phyloP scores from a whole-genome alignment of 2,329 filamentous ascomycete species.

The Geosmithia flava region DNA sequence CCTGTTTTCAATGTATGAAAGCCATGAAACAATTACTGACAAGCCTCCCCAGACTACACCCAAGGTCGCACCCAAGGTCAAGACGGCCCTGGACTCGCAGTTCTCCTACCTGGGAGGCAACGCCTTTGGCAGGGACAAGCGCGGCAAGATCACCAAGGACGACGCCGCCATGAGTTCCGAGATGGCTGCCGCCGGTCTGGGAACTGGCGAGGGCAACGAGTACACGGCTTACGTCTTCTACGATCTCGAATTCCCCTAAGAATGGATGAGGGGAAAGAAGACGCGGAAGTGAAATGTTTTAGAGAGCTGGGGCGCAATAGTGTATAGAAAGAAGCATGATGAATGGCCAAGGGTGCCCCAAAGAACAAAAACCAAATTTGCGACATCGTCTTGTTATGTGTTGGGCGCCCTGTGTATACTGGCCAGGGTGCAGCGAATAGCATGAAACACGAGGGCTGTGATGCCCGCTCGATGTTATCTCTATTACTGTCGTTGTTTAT shows the following conservation, averaged over 20 bases:
- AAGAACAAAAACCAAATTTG: background rate
- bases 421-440: slow-evolving; percentile 8
- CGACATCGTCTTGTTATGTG: slow-evolving; percentile 12
- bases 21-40: background rate
- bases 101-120: slow-evolving; percentile 94
- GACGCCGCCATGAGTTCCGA: slow-evolving; percentile 69
- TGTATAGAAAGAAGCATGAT: background rate
- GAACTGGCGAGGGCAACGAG: slow-evolving; percentile 60
- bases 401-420: slow-evolving; percentile 5
- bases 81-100: slow-evolving; percentile 63
- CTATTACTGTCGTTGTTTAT: background rate
- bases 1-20: background rate
- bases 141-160: slow-evolving; percentile 82
- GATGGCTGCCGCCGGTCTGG: slow-evolving; percentile 64
- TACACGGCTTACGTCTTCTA: slow-evolving; percentile 98
- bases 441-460: background rate
- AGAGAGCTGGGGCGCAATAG: background rate
- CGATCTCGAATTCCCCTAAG: slow-evolving; percentile 64
- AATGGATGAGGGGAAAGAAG: background rate
- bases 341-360: background rate
- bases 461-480: background rate
- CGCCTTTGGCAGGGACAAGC: slow-evolving; percentile 87
- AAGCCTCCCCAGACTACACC: slow-evolving; percentile 52
- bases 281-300: background rate
- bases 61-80: slow-evolving; percentile 73